These are phyloP conservation scores for Aureobasidium pullulans DNA, from an alignment of 2,329 filamentous ascomycete genomes.

Conservation along the genomic window DNA sequence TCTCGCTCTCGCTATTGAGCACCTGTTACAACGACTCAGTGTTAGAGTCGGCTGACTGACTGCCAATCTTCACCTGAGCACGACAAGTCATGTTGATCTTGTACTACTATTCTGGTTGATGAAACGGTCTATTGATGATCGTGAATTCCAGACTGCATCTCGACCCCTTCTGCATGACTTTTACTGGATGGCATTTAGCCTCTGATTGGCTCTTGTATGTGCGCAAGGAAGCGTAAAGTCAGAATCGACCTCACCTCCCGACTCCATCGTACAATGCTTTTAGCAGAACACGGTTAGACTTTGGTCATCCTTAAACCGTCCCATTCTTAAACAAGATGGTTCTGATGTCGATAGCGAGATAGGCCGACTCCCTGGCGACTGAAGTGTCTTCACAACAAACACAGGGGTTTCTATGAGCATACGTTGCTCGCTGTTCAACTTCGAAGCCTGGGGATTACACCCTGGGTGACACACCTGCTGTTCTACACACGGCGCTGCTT, in stretches of 20 bases:
- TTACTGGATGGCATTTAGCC: not conserved
- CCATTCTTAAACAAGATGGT: not conserved
- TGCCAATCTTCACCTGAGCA: not conserved
- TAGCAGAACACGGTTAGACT: not conserved
- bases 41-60: slow-evolving; percentile 5
- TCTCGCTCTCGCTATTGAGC: not conserved
- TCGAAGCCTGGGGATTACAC: no score
- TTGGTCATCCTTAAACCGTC: not conserved
- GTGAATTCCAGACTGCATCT: not conserved
- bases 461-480: no score
- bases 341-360: no score
- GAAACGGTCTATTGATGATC: not conserved
- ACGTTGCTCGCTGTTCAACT: no score
- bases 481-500: no score
- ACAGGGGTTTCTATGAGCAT: no score
- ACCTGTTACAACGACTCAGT: not conserved
- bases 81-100: not conserved
- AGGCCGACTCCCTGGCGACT: no score
- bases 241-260: not conserved
- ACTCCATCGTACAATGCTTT: not conserved
- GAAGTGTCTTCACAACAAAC: no score
- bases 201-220: not conserved
- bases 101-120: not conserved
- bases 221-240: not conserved
- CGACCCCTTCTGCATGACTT: not conserved